Base-by-base conservation (phyloP, 1,284 basidiomycete species). In the Microbotryum violaceum region DNA sequence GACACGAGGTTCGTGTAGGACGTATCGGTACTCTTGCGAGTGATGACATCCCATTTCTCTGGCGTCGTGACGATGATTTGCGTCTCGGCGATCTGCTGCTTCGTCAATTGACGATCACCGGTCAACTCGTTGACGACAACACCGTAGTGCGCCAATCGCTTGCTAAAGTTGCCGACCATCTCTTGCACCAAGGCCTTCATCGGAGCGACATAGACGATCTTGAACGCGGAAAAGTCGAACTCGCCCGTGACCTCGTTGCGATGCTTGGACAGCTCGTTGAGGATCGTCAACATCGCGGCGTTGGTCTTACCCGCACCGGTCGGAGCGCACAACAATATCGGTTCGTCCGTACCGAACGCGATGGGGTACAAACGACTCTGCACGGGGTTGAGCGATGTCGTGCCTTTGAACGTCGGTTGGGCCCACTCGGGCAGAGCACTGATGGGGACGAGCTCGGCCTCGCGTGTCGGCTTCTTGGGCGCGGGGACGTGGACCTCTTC, bases 291-390 rank as follows among this genome's bases (percentile, higher is more conserved):
- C 84, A 98, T 91, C 16, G 96, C 96, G 31, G 97, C 96, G 71
- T 99, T 99, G 37, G 96, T 99, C 91, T 99, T 99, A 70, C 96
- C 96, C 6, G 96, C 96, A 77, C 96, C 96, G 0, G 96, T 98
- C 3, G 96, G 96, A 0, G 96, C 96, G 79, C 96, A 98, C 47
- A 98, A 84, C 33, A 99, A 80, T 70, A 98, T 83, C 0, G 94
- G 93, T 70, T 98, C 93, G 70, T 97, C 92, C 44, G 70, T 70
- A 5, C 91, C 91, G 74, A 97, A 97, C 0, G 94, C 96, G 60
- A 92, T 79, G 1, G 94, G 94, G 76, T 83, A 98, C 6, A 94
- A 79, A 75, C 89, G 90, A 79, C 88, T 91, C 77, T 96, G 96
- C n/a, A 98, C 83, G 6, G 88, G 85, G 75, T 98, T 98, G 60